Evolutionary conservation across 495 filamentous ascomycete genomes (phyloP).

Genomic region (Hypoxylon fuscum): DNA sequence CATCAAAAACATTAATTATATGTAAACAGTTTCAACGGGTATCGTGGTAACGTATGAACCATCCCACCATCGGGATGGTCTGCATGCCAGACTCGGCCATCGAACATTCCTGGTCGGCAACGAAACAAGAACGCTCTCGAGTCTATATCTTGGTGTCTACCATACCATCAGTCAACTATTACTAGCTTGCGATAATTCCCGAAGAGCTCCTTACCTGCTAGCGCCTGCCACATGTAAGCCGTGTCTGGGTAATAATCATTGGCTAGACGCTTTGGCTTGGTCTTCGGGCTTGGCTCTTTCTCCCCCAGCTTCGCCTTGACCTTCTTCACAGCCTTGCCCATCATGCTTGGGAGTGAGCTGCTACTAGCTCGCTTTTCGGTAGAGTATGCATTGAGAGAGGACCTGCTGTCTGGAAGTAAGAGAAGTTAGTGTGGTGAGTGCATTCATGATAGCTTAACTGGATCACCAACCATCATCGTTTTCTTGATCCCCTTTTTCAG

Average conservation of each 20-base stretch:
- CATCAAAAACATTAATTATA: too few species aligned
- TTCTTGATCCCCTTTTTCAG: not conserved
- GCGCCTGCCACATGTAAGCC: constrained; percentile 24
- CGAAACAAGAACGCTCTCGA: too few species aligned
- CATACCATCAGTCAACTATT: constrained; percentile 3
- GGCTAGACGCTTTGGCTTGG: constrained; percentile 5
- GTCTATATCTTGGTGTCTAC: constrained; percentile 29
- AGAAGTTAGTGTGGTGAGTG: not conserved
- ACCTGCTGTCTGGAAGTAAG: constrained; percentile 6
- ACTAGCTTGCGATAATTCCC: too few species aligned
- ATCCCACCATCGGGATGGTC: too few species aligned
- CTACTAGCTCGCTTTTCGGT: constrained; percentile 1
- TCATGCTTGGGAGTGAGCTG: constrained; percentile 17
- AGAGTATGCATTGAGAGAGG: constrained; percentile 10
- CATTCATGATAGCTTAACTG: not conserved
- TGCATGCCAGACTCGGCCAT: too few species aligned
- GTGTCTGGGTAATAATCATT: constrained; percentile 23
- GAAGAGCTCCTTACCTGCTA: constrained; percentile 21
- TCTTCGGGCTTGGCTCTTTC: not conserved
- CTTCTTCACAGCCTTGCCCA: constrained; percentile 26
- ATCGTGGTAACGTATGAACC: too few species aligned
- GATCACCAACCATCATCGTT: constrained; percentile 9
- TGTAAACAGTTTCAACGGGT: too few species aligned
- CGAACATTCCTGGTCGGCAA: too few species aligned
- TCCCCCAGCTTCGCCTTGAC: constrained; percentile 24